Base-by-base conservation (phyloP, 768 basidiomycete species). In the Hericium coralloides region DNA sequence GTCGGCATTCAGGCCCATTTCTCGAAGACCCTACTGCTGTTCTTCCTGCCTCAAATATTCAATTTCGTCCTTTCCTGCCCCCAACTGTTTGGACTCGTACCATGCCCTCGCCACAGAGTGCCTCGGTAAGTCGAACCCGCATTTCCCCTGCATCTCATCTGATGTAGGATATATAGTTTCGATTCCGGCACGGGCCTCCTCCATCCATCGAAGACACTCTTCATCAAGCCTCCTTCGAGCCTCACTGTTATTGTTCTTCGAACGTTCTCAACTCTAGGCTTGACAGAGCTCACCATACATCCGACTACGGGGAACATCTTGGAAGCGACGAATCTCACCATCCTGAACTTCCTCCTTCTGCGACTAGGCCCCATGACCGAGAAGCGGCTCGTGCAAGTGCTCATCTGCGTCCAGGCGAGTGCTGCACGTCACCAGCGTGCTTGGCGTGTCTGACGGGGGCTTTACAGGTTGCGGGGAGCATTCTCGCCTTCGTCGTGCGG, bases 1-100 rank as follows among this genome's bases (percentile, higher is more conserved):
- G 94, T 95, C 36, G 95, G 93, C 22, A 98, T 99, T 60, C 92
- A 97, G 66, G 93, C 89, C 0, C 97, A 99, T 70, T 98, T 94
- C 70, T 92, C 92, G 54, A 99, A 99, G 73, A 99, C 97, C 0
- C 75, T 99, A 9, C 79, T 98, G 57, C 74, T 98, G 23, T 98
- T 99, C 77, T 98, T 98, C 75, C 79, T 99, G 50, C 97, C 97
- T 4, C 97, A 99, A 69, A 88, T 97, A 60, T 94, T 98, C 82
- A 99, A 99, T 70, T 99, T 99, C 67, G 55, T 98, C 52, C 76
- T 98, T 39, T 95, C 93, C 12, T 90, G 87, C 63, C 97, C 97
- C 12, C 97, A 99, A 67, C 73, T 99, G 2, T 98, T 98, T 66
- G 91, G 92, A 1, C 72, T 99, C 17, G 90, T 99, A 14, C 87